phyloP scores from a whole-genome alignment of 495 filamentous ascomycete species.

The Xylaria venustula region DNA sequence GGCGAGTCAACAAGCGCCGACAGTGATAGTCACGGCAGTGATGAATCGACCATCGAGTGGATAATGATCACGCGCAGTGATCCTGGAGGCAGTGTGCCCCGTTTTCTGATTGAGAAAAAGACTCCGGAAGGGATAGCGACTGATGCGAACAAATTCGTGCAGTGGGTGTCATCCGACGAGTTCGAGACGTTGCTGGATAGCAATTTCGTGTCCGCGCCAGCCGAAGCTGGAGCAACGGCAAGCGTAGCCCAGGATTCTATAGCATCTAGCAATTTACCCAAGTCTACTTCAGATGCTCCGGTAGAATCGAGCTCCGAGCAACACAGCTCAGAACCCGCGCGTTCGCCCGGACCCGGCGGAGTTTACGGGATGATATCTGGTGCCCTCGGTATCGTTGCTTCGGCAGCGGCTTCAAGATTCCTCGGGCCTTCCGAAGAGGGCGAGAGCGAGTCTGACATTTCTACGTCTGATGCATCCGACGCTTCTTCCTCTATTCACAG shows the following conservation, averaged over 20 bases:
- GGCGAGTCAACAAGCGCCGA: neutral
- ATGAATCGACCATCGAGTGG: conserved; percentile 75
- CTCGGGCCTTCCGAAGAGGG: conserved; percentile 31
- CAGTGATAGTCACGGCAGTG: conserved; percentile 38
- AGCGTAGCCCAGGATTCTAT: conserved; percentile 6
- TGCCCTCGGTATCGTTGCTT: conserved; percentile 42
- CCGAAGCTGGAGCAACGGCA: conserved; percentile 13
- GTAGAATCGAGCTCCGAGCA: conserved; percentile 8
- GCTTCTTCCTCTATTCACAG: conserved; percentile 39
- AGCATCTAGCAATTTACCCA: neutral
- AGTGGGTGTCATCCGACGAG: conserved; percentile 71
- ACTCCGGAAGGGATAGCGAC: conserved; percentile 80
- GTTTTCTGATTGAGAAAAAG: conserved; percentile 91
- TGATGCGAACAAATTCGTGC: conserved; percentile 81
- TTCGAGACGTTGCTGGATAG: conserved; percentile 37
- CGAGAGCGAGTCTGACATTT: conserved; percentile 28
- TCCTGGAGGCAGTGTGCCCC: conserved; percentile 86
- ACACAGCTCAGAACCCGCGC: conserved; percentile 30
- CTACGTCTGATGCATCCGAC: conserved; percentile 14
- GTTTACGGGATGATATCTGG: conserved; percentile 52
- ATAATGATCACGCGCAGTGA: conserved; percentile 96
- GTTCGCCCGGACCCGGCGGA: conserved; percentile 45
- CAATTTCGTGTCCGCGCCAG: conserved; percentile 15
- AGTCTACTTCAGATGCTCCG: neutral
- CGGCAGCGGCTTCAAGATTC: conserved; percentile 38